Evolutionary conservation across 2,329 filamentous ascomycete genomes (phyloP).

Genomic region (Coniochaeta sp.): DNA sequence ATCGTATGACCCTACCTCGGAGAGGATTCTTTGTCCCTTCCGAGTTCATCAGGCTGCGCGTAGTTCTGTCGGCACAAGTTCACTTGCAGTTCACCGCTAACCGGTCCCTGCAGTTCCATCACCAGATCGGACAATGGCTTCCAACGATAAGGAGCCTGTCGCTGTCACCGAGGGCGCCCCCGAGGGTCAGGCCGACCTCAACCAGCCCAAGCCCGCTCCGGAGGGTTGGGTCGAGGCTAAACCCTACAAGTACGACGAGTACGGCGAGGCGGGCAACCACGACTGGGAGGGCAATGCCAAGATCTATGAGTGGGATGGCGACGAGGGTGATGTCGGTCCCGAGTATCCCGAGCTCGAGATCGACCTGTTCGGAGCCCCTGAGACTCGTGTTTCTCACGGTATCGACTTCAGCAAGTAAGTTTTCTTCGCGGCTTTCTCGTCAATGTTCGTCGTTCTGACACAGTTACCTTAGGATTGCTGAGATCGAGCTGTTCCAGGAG

Average conservation of each 20-base stretch:
- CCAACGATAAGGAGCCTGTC: slow-evolving; percentile 1
- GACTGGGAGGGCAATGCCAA: slow-evolving; percentile 48
- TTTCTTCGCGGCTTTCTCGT: background rate
- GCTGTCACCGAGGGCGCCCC: slow-evolving; percentile 17
- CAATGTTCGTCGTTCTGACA: slow-evolving; percentile 14
- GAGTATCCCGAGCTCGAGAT: slow-evolving; percentile 62
- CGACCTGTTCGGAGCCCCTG: slow-evolving; percentile 61
- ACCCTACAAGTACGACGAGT: slow-evolving; percentile 40
- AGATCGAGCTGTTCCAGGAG: slow-evolving; percentile 51
- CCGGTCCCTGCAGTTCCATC: background rate
- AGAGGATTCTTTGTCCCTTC: no score
- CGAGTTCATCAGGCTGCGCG: no score
- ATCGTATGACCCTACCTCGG: no score
- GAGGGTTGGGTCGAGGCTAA: slow-evolving; percentile 38
- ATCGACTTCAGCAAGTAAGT: slow-evolving; percentile 57
- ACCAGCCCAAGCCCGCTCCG: slow-evolving; percentile 14
- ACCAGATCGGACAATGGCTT: background rate
- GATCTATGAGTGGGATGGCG: slow-evolving; percentile 78
- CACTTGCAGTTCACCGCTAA: background rate
- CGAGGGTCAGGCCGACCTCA: slow-evolving; percentile 2
- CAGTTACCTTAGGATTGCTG: slow-evolving; percentile 40
- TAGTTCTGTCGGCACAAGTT: no score
- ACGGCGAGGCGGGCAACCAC: slow-evolving; percentile 12
- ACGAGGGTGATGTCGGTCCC: slow-evolving; percentile 80
- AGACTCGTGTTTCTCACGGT: slow-evolving; percentile 43